Evolutionary conservation across 768 basidiomycete species (phyloP).

Genomic region (Rossbeevera mucosa): DNA sequence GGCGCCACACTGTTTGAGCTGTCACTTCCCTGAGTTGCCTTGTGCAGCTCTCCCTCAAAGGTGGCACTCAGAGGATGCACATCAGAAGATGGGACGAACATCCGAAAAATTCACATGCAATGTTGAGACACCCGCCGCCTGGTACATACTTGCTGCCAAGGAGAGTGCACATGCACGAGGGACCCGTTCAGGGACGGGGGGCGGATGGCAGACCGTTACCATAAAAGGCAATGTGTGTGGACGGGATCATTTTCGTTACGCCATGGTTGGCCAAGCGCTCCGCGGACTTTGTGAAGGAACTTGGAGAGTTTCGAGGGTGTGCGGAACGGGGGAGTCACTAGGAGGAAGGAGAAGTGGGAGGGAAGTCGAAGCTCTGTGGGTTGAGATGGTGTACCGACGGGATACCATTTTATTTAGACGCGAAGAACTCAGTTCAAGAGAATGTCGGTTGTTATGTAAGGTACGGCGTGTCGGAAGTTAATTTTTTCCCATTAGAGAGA

Average conservation of each 20-base stretch:
- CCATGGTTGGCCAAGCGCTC: constrained; percentile 8
- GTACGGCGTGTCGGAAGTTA: constrained; percentile 4
- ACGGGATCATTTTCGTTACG: constrained; percentile 9
- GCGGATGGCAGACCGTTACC: constrained; percentile 2
- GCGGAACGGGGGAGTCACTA: background rate
- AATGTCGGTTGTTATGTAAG: constrained; percentile 18
- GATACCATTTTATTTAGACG: constrained; percentile 5
- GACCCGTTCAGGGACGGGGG: constrained; percentile 24
- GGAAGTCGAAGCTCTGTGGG: constrained; percentile 8
- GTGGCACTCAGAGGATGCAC: too few species aligned
- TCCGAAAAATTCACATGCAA: constrained; percentile 1
- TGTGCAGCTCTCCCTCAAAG: background rate
- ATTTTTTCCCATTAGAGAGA: constrained; percentile 22
- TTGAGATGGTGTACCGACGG: background rate
- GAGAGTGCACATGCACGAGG: constrained; percentile 11
- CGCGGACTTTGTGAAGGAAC: constrained; percentile 14
- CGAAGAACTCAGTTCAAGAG: constrained; percentile 6
- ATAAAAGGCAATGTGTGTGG: constrained; percentile 9
- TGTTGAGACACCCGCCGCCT: constrained; percentile 13
- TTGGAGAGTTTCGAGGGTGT: background rate
- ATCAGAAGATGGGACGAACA: background rate
- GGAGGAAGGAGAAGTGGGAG: background rate
- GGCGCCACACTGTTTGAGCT: background rate
- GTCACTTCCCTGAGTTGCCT: background rate
- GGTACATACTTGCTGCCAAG: background rate